Conservation (phyloP, 2,329 filamentous ascomycete species). For the Ascochyta clinopodiicola region DNA sequence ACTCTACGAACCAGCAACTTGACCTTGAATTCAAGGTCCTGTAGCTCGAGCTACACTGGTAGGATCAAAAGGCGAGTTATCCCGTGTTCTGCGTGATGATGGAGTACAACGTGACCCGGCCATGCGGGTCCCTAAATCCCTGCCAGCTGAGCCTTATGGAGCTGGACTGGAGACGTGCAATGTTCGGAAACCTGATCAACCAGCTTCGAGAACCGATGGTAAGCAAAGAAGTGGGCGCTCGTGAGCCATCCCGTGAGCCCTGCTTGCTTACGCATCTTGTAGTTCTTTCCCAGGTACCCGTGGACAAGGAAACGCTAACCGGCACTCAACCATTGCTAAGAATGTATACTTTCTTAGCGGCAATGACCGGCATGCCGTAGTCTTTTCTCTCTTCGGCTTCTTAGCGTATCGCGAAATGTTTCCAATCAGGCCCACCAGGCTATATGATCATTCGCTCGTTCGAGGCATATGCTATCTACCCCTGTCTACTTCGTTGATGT, state of each 20-base stretch:
- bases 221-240: conserved; percentile 9
- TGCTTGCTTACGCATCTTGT: conserved; percentile 4
- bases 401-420: not conserved
- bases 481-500: conserved; percentile 3
- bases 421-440: not conserved
- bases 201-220: conserved; percentile 8
- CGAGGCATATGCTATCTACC: not conserved
- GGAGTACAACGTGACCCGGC: not conserved
- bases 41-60: conserved; percentile 14
- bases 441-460: not conserved
- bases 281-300: conserved; percentile 3
- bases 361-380: not conserved
- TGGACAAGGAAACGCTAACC: not conserved
- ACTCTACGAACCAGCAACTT: not conserved
- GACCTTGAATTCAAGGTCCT: conserved; percentile 7
- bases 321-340: not conserved
- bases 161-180: not conserved
- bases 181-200: not conserved
- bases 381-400: conserved; percentile 4
- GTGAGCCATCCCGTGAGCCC: conserved; percentile 17
- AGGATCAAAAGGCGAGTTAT: conserved; percentile 13
- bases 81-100: conserved; percentile 15
- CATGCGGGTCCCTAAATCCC: conserved; percentile 8
- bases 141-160: conserved; percentile 18
- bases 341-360: conserved; percentile 12